A percentile compares a stretch with the other conserved stretches of the same genome.
These are phyloP conservation scores for Fusarium longipes DNA, from an alignment of 2,329 filamentous ascomycete genomes.

Conservation along the genomic window DNA sequence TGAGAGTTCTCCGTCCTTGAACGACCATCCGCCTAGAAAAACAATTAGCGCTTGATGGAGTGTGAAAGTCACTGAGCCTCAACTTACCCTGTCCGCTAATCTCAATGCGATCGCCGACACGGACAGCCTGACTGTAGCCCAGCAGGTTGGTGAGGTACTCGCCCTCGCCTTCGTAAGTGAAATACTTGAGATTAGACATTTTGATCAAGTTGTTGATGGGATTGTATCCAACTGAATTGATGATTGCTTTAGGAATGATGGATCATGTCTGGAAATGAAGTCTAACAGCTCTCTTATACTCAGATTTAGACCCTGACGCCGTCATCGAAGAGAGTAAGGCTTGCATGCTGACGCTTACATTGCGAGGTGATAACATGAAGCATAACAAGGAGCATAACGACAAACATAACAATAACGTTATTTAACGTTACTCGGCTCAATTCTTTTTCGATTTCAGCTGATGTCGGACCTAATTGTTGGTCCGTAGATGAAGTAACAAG, in stretches of 20 bases:
- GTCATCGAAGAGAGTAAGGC: neutral
- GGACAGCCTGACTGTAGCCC: constrained; percentile 61
- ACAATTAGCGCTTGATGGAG: neutral
- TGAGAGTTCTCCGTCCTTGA: constrained; percentile 40
- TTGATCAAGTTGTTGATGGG: accelerated
- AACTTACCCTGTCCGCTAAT: constrained; percentile 58
- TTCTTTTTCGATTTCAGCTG: neutral
- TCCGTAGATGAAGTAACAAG: accelerated
- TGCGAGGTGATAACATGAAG: too few species aligned
- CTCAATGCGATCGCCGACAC: constrained; percentile 60
- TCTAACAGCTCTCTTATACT: neutral
- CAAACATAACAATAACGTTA: constrained; percentile 1
- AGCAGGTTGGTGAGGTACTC: constrained; percentile 47
- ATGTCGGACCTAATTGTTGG: neutral
- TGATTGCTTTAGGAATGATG: accelerated
- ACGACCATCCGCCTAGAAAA: constrained; percentile 48
- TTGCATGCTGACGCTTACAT: neutral
- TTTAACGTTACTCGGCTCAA: neutral
- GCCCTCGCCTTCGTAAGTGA: constrained; percentile 46
- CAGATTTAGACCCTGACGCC: neutral
- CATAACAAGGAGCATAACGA: neutral
- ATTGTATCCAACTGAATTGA: accelerated
- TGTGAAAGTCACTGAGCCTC: neutral
- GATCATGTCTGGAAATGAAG: neutral
- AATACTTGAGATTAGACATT: constrained; percentile 50